Evolutionary conservation across 1,139 yeast species (phyloP).

Genomic region (Candida sp.): DNA sequence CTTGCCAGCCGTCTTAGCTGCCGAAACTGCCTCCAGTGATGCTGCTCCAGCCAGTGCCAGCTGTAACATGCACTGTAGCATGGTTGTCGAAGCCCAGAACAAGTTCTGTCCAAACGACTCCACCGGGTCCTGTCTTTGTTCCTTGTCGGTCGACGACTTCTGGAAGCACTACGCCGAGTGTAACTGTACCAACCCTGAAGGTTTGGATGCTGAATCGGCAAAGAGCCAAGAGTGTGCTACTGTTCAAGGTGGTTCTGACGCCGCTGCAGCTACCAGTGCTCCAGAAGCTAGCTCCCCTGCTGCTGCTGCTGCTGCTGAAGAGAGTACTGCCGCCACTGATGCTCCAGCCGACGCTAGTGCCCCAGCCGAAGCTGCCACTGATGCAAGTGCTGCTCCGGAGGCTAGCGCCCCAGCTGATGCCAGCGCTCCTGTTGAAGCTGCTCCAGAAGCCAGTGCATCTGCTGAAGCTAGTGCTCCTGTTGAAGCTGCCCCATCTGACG

Average conservation of each 20-base stretch:
- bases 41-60: neutral
- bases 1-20: neutral
- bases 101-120: conserved; percentile 2
- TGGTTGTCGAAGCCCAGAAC: conserved; percentile 1
- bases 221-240: conserved; percentile 1
- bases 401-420: neutral
- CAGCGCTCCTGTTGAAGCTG: neutral
- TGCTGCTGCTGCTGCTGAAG: conserved; percentile 2
- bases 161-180: conserved; percentile 7
- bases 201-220: neutral
- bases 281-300: conserved; percentile 9
- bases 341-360: neutral
- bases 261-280: conserved; percentile 7
- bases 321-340: neutral
- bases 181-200: conserved; percentile 9
- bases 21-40: neutral
- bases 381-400: neutral
- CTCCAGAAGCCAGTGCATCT: neutral
- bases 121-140: conserved; percentile 6
- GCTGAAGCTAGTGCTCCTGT: too few species aligned
- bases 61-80: conserved; percentile 2
- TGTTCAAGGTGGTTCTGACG: conserved; percentile 3
- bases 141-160: conserved; percentile 8
- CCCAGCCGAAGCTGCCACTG: neutral
- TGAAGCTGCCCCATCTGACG: neutral